Percentiles rank a stretch among this genome's conserved stretches.
phyloP scores from a whole-genome alignment of 1,284 basidiomycete species.

The Trametes versicolor region DNA sequence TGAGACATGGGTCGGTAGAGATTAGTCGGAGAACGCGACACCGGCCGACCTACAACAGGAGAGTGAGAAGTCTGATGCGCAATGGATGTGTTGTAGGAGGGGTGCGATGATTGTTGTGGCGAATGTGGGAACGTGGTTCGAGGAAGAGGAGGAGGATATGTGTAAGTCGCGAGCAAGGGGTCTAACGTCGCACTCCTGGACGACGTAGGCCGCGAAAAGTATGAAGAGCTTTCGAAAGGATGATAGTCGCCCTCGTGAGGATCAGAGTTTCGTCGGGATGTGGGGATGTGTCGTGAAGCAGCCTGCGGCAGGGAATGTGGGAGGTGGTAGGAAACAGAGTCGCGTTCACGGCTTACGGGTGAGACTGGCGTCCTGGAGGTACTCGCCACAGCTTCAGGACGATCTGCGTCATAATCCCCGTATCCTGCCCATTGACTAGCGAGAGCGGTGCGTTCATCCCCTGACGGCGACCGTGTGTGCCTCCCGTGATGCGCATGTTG shows the following conservation, averaged over 20 bases:
- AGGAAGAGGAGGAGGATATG: conserved; percentile 28
- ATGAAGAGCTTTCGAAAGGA: conserved; percentile 20
- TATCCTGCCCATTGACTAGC: conserved; percentile 15
- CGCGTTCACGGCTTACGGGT: conserved; percentile 27
- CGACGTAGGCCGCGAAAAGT: conserved; percentile 32
- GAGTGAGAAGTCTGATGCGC: conserved; percentile 32
- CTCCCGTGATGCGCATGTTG: conserved; percentile 36
- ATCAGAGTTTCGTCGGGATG: conserved; percentile 29
- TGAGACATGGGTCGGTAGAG: conserved; percentile 27
- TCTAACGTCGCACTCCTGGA: conserved; percentile 33
- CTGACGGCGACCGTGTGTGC: conserved; percentile 38
- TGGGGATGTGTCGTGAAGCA: conserved; percentile 27
- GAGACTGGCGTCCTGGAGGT: conserved; percentile 19
- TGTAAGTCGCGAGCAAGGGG: conserved; percentile 23
- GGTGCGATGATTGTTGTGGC: conserved; percentile 25
- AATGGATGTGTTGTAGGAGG: conserved; percentile 16
- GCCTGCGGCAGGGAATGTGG: conserved; percentile 33
- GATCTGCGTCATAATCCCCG: conserved; percentile 21
- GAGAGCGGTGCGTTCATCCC: conserved; percentile 15
- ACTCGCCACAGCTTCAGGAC: conserved; percentile 21
- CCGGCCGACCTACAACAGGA: conserved; percentile 30
- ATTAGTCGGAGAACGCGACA: conserved; percentile 32
- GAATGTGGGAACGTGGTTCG: conserved; percentile 30
- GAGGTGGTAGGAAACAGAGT: conserved; percentile 27
- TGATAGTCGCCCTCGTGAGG: conserved; percentile 24